Conservation (phyloP, 768 basidiomycete species). For the Podaxis sp. region DNA sequence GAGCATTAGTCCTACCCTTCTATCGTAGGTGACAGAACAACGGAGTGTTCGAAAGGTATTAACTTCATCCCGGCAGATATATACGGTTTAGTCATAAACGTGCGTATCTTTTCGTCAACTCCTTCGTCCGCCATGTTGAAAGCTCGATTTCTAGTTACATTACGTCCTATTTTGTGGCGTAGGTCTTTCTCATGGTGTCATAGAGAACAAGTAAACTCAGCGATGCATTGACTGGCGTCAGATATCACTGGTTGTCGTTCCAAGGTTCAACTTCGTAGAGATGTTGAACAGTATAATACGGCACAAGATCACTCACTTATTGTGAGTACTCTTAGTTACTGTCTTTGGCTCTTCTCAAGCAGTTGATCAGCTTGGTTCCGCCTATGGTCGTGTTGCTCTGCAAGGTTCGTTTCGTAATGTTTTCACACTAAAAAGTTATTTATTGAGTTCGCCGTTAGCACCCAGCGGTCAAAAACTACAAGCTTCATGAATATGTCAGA, state of each 20-base stretch:
- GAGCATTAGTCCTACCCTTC: constrained; percentile 50
- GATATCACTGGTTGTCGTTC: constrained; percentile 56
- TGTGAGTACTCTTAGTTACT: constrained; percentile 26
- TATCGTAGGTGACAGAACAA: constrained; percentile 44
- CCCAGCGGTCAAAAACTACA: constrained; percentile 47
- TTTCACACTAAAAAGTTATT: not conserved
- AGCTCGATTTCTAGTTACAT: constrained; percentile 43
- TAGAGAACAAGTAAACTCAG: not conserved
- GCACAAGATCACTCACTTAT: constrained; percentile 55
- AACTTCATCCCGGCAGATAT: constrained; percentile 40
- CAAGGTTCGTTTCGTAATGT: constrained; percentile 35
- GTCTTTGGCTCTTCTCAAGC: not conserved
- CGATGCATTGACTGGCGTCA: constrained; percentile 16
- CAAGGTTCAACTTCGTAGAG: constrained; percentile 60
- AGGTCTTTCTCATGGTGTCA: constrained; percentile 18
- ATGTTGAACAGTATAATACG: constrained; percentile 60
- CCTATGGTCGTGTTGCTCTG: constrained; percentile 56
- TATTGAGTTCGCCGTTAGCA: constrained; percentile 32
- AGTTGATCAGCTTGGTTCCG: constrained; percentile 46
- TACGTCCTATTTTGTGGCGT: constrained; percentile 55
- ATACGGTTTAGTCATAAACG: constrained; percentile 63
- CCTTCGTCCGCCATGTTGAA: not conserved
- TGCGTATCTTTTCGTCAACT: constrained; percentile 23
- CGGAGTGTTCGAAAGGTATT: not conserved
- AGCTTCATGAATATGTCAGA: constrained; percentile 40